Conservation (phyloP, 2,329 filamentous ascomycete genomes). For the Verticillium alfalfae region DNA sequence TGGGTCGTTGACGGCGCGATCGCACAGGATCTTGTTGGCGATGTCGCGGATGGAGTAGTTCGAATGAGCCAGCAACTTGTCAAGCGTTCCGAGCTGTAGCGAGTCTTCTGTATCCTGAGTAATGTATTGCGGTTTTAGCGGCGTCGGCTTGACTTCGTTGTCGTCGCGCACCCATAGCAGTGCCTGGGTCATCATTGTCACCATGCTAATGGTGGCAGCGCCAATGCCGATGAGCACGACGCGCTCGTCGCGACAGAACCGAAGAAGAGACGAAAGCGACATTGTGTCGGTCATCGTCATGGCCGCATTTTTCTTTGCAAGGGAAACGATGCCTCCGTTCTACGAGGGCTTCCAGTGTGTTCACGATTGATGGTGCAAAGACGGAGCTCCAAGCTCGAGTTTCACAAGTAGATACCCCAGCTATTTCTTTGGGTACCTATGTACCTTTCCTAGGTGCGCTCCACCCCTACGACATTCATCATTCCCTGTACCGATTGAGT, state of each 20-base stretch:
- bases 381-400: background rate
- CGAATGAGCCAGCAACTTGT: constrained; percentile 63
- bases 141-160: constrained; percentile 59
- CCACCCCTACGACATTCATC: constrained; percentile 17
- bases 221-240: constrained; percentile 48
- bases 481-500: background rate
- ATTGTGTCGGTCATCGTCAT: background rate
- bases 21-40: constrained; percentile 53
- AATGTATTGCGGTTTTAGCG: constrained; percentile 66
- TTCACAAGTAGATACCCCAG: too few relatives aligned
- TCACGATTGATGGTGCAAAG: background rate
- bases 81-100: constrained; percentile 59
- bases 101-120: constrained; percentile 72
- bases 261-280: background rate
- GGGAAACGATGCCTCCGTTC: background rate
- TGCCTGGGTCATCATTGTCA: constrained; percentile 51
- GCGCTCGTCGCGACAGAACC: constrained; percentile 42
- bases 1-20: constrained; percentile 53
- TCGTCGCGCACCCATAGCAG: constrained; percentile 57
- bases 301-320: background rate
- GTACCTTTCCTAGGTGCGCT: background rate
- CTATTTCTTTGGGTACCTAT: too few relatives aligned
- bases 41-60: constrained; percentile 69
- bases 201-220: constrained; percentile 52
- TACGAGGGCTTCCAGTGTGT: background rate